Conservation (phyloP, 2,329 filamentous ascomycete genomes). For the Penicillium sp. region DNA sequence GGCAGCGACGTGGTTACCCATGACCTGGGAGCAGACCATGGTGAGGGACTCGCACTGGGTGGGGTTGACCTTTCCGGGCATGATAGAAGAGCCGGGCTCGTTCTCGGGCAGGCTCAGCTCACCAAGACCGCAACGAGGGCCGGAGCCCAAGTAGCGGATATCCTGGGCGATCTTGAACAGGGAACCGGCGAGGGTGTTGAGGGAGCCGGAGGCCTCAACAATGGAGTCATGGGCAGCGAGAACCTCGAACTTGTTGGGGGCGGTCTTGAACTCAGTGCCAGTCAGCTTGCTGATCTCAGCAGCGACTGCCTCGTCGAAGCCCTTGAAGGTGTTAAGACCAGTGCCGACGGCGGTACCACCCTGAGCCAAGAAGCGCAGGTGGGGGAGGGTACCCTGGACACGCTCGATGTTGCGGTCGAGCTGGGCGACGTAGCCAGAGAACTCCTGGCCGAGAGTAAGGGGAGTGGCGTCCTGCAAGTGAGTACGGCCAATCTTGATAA, state of each 20-base stretch:
- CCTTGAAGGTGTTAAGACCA: conserved; percentile 94
- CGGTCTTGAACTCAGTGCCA: conserved; percentile 87
- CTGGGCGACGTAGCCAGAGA: conserved; percentile 95
- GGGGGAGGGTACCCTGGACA: conserved; percentile 75
- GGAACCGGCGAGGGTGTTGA: conserved; percentile 88
- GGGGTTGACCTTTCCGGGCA: conserved; percentile 99
- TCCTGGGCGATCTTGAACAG: conserved; percentile 99
- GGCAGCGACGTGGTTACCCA: conserved; percentile 91
- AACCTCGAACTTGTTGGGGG: conserved; percentile 98
- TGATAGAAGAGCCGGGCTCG: conserved; percentile 95
- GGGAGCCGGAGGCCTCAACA: conserved; percentile 85
- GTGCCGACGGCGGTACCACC: conserved; percentile 96
- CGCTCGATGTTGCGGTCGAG: conserved; percentile 86
- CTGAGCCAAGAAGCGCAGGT: conserved; percentile 83
- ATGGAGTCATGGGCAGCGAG: conserved; percentile 94
- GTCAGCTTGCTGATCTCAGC: conserved; percentile 89
- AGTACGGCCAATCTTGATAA: conserved; percentile 98
- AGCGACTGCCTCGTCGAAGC: conserved; percentile 91
- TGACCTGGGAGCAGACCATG: conserved; percentile 96
- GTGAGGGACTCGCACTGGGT: conserved; percentile 97
- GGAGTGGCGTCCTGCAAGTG: conserved; percentile 97
- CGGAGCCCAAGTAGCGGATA: conserved; percentile 92
- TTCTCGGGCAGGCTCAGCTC: conserved; percentile 95
- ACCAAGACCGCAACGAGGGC: conserved; percentile 90
- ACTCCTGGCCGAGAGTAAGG: conserved; percentile 91